A percentile compares a stretch with the other conserved stretches of the same genome.
Conservation (phyloP, 2,329 filamentous ascomycete species). For the Fusarium torreyae region DNA sequence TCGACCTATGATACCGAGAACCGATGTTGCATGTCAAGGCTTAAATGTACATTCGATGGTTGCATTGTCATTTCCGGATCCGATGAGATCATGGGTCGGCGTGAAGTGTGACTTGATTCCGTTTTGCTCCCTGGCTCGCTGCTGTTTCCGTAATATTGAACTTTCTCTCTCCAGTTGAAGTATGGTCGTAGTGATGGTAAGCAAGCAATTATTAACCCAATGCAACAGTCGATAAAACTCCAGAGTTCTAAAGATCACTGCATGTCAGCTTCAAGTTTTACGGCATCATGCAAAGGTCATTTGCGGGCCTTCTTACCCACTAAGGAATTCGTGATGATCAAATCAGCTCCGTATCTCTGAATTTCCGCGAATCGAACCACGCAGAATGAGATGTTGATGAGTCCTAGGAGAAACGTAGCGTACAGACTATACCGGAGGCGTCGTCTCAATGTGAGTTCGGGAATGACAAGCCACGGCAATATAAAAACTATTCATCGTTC, state of each 20-base stretch:
- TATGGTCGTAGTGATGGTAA: slow-evolving; percentile 23
- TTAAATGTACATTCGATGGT: slow-evolving; percentile 8
- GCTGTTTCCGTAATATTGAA: slow-evolving; percentile 5
- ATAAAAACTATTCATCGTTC: slow-evolving; percentile 4
- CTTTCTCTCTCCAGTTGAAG: slow-evolving; percentile 14
- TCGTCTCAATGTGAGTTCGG: slow-evolving; percentile 11
- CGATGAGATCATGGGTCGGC: not conserved
- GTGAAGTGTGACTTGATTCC: slow-evolving; percentile 1
- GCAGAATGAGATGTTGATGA: slow-evolving; percentile 25
- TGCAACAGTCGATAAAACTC: slow-evolving; percentile 17
- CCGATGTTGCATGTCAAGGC: not conserved
- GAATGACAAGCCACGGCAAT: slow-evolving; percentile 33
- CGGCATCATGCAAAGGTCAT: too few species aligned
- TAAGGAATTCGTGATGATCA: slow-evolving; percentile 10
- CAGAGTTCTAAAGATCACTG: slow-evolving; percentile 4
- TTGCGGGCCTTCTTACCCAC: slow-evolving; percentile 5
- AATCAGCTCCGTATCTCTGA: not conserved
- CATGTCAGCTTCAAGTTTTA: rapidly evolving
- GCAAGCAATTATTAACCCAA: slow-evolving; percentile 27
- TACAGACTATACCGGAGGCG: slow-evolving; percentile 21
- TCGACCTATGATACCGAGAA: not conserved
- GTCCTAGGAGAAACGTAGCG: slow-evolving; percentile 24
- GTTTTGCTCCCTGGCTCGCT: slow-evolving; percentile 8
- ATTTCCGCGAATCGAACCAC: slow-evolving; percentile 14
- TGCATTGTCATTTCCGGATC: not conserved